Evolutionary conservation across 2,329 filamentous ascomycete genomes (phyloP), one percentile per base, ranked within the genome.

Genomic region (Aspergillus piperis): DNA sequence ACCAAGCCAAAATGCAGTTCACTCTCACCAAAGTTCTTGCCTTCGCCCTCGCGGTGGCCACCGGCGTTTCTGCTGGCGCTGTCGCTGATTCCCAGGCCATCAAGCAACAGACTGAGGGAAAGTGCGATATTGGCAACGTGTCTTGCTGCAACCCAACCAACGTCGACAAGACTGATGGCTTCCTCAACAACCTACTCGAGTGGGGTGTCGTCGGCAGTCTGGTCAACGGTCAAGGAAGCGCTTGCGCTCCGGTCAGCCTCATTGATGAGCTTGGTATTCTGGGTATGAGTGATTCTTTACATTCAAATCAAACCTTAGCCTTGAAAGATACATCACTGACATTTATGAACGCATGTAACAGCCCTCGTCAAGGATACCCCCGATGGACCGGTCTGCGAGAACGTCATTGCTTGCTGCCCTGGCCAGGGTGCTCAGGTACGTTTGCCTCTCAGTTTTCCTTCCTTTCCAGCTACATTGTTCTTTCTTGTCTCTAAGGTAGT

Each of bases 241-340:
- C 58, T 4, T 56, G 52, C 39, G 53, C 58, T 3, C 42, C 39
- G 36, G 13, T 47, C 8, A 56, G 25, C 10, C 8, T 56, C 8
- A 60, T 56, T 60, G 52, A 59, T 23, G 41, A 59, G 30, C n/a
- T 59, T 19, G 57, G 57, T 2, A 27, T 59, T n/a, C 41, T 59
- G 38, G 32, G 57, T 59, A 49, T 19, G 49, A 48, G 17, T 25
- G 27, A 30, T 21, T 2, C 13, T 7, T 2, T 50, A n/a, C 15
- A 11, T 27, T 0, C 25, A 1, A 1, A n/a, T 38, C 7, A 2
- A 11, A 15, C 32, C 32, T 15, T 13, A 38, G 11, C 17, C 3
- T 15, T 2, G 32, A 23, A 23, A 23, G 17, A n/a, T 17, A 0
- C 1, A 44, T 23, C 5, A 32, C 15, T n/a, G 44, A 30, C 25